Percentiles rank a stretch among this genome's conserved stretches.
phyloP scores from a whole-genome alignment of 1,139 yeast species.

The Scheffersomyces lignicola region DNA sequence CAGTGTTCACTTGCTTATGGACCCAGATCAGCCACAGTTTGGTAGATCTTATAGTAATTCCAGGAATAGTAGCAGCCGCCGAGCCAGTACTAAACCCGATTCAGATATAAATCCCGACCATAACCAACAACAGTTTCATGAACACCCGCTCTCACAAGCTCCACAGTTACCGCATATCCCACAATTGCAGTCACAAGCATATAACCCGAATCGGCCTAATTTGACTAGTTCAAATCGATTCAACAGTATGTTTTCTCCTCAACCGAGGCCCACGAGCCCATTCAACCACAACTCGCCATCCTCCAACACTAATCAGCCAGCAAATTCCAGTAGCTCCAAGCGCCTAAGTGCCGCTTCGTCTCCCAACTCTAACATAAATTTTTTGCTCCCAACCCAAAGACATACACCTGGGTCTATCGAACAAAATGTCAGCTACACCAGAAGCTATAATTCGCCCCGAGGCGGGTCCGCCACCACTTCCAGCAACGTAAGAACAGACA shows the following conservation, averaged over 20 bases:
- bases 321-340: neutral
- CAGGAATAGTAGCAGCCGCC: neutral
- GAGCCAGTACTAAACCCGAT: neutral
- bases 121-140: constrained; percentile 1
- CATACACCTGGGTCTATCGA: constrained; percentile 11
- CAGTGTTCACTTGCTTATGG: constrained; percentile 1
- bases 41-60: constrained; percentile 2
- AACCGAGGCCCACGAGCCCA: constrained; percentile 2
- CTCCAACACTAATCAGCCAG: constrained; percentile 1
- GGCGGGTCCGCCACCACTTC: constrained; percentile 1
- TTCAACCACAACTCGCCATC: constrained; percentile 1
- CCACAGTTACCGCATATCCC: neutral
- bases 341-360: constrained; percentile 4
- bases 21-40: constrained; percentile 5
- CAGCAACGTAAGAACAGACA: constrained; percentile 1
- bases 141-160: neutral
- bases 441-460: constrained; percentile 7
- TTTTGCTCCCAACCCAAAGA: constrained; percentile 3
- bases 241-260: constrained; percentile 4
- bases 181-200: constrained; percentile 1
- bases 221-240: constrained; percentile 4
- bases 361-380: constrained; percentile 2
- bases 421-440: constrained; percentile 13
- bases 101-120: neutral
- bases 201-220: neutral